phyloP scores from a whole-genome alignment of 257 asterid genomes.

The Jacaranda mimosifolia region DNA sequence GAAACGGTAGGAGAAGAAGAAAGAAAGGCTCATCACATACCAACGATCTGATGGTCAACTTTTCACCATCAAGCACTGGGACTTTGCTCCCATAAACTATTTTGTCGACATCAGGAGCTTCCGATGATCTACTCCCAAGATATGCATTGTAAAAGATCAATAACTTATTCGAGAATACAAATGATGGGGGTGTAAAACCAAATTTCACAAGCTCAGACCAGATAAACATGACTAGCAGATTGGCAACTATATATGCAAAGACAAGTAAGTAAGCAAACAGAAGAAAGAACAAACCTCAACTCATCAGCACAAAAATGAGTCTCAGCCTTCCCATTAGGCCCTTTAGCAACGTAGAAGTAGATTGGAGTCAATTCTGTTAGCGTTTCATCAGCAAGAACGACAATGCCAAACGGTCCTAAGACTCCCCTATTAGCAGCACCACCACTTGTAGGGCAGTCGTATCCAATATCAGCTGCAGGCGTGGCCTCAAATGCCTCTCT shows the following conservation, averaged over 20 bases:
- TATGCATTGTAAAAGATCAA: not conserved
- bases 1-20: not conserved
- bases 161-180: not conserved
- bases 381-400: slow-evolving; percentile 64
- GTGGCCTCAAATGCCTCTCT: slow-evolving; percentile 40
- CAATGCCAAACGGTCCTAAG: slow-evolving; percentile 80
- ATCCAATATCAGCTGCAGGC: slow-evolving; percentile 42
- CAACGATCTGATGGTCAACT: slow-evolving; percentile 63
- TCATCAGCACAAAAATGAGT: slow-evolving; percentile 74
- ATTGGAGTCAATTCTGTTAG: slow-evolving; percentile 67
- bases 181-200: too few relatives aligned
- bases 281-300: slow-evolving; percentile 52
- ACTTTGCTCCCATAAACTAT: slow-evolving; percentile 71
- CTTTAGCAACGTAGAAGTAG: slow-evolving; percentile 67
- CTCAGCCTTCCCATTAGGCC: slow-evolving; percentile 50
- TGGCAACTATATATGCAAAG: not conserved
- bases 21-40: slow-evolving; percentile 37
- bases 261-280: too few relatives aligned
- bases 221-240: not conserved
- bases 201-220: too few relatives aligned
- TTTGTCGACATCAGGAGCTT: slow-evolving; percentile 68
- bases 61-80: slow-evolving; percentile 74
- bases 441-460: slow-evolving; percentile 63
- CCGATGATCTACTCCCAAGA: slow-evolving; percentile 63
- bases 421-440: slow-evolving; percentile 67